Percentiles rank a stretch among this genome's conserved stretches.
Evolutionary conservation across 177 flowering plant genomes (phyloP).

Genomic region (Telopea speciosissima): DNA sequence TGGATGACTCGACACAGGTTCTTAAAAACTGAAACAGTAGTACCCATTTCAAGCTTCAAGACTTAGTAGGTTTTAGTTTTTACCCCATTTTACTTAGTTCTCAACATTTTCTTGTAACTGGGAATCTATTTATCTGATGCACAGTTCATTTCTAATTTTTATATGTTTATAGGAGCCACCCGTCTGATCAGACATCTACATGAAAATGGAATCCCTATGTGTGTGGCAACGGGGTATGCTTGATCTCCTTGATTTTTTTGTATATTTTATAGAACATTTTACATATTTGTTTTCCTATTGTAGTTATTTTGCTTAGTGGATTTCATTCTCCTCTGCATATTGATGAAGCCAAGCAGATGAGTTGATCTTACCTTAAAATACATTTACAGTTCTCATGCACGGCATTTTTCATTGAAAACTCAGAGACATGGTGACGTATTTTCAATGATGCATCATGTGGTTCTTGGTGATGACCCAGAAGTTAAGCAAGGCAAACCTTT

Average conservation of each 20-base stretch:
- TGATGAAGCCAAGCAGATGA: too few species aligned
- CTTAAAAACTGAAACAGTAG: not conserved
- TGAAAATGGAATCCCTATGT: conserved; percentile 65
- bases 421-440: conserved; percentile 72
- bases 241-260: not conserved
- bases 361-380: conserved; percentile 11
- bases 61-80: too few species aligned
- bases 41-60: too few species aligned
- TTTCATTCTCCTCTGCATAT: not conserved
- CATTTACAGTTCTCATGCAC: conserved; percentile 57
- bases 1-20: not conserved
- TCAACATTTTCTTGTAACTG: not conserved
- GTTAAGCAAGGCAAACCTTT: conserved; percentile 90
- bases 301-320: not conserved
- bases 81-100: too few species aligned
- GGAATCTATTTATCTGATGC: not conserved
- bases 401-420: conserved; percentile 83
- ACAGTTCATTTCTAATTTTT: not conserved
- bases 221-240: conserved; percentile 84
- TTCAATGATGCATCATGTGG: conserved; percentile 88
- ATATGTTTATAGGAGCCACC: conserved; percentile 50
- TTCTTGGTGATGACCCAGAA: conserved; percentile 94
- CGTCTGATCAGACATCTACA: conserved; percentile 71
- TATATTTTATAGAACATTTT: not conserved
- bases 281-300: not conserved